phyloP scores from a whole-genome alignment of 352 stramenopile genomes.

The Lagenidium sp. region DNA sequence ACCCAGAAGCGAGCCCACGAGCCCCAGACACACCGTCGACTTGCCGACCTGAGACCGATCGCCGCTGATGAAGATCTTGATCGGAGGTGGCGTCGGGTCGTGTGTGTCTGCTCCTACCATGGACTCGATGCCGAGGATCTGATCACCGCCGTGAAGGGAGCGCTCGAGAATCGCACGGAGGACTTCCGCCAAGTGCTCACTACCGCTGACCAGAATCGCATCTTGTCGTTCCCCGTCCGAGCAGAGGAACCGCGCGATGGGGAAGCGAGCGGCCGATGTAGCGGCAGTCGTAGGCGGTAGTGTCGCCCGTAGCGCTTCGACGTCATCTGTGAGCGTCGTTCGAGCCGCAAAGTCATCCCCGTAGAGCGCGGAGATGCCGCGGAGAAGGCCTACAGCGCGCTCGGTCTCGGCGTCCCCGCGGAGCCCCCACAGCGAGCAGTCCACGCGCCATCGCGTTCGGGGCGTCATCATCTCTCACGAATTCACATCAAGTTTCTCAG shows the following conservation, averaged over 20 bases:
- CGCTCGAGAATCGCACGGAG: constrained; percentile 10
- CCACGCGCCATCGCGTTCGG: constrained; percentile 21
- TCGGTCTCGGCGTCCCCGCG: constrained; percentile 15
- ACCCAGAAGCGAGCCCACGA: constrained; percentile 87
- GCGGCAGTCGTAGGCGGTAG: constrained; percentile 2
- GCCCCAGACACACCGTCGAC: constrained; percentile 92
- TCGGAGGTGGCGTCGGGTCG: constrained; percentile 3
- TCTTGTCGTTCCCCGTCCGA: background rate
- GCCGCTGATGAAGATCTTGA: constrained; percentile 68
- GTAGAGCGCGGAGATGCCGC: constrained; percentile 46
- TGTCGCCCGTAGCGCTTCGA: constrained; percentile 2
- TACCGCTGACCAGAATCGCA: constrained; percentile 8
- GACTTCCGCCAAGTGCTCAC: constrained; percentile 1
- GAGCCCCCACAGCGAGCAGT: constrained; percentile 26
- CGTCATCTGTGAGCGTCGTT: constrained; percentile 11
- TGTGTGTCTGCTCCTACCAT: background rate
- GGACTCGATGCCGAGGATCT: constrained; percentile 6
- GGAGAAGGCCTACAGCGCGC: constrained; percentile 26
- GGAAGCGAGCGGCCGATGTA: background rate
- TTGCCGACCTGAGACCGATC: constrained; percentile 92
- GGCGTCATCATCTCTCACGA: too few species aligned
- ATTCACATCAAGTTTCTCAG: too few species aligned
- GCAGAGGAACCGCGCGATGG: constrained; percentile 19
- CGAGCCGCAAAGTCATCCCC: constrained; percentile 31
- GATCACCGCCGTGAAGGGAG: constrained; percentile 4